Percentiles rank a stretch among this genome's conserved stretches.
Evolutionary conservation across 371 early-diverging fungal genomes (phyloP).

Genomic region (Choanephora cucurbitarum): DNA sequence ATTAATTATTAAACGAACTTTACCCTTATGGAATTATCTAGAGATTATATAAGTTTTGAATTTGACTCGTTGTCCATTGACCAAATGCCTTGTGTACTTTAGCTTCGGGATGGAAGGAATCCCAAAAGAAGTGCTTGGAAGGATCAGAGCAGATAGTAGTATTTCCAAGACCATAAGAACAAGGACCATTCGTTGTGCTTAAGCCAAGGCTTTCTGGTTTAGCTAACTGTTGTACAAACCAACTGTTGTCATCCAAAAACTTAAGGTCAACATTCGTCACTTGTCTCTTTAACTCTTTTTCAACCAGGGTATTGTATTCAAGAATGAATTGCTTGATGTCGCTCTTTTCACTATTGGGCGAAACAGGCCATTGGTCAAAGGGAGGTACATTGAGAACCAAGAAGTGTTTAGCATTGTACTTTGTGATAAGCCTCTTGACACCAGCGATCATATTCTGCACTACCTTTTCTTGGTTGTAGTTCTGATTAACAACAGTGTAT

Average conservation of each 20-base stretch:
- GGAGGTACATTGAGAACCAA: conserved; percentile 18
- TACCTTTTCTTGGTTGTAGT: conserved; percentile 15
- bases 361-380: conserved; percentile 26
- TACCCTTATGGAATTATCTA: no score
- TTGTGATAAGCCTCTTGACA: conserved; percentile 13
- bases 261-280: conserved; percentile 15
- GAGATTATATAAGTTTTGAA: background rate
- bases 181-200: conserved; percentile 29
- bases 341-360: conserved; percentile 14
- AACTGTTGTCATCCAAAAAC: conserved; percentile 9
- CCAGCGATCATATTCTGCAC: conserved; percentile 15
- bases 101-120: conserved; percentile 25
- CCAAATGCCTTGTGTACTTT: conserved; percentile 28
- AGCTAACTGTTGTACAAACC: conserved; percentile 12
- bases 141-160: conserved; percentile 21
- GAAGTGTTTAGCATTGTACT: conserved; percentile 24
- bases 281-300: conserved; percentile 11
- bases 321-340: conserved; percentile 7
- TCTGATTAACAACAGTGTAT: conserved; percentile 24
- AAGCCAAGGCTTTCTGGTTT: conserved; percentile 19
- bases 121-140: conserved; percentile 22
- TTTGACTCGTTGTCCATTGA: conserved; percentile 6
- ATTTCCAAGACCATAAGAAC: conserved; percentile 30
- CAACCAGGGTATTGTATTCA: conserved; percentile 17
- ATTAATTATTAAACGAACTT: no score